Percentiles rank a stretch among this genome's conserved stretches.
These are phyloP conservation scores for Chimonanthus salicifolius DNA, from an alignment of 164 flowering plant genomes.

Conservation along the genomic window DNA sequence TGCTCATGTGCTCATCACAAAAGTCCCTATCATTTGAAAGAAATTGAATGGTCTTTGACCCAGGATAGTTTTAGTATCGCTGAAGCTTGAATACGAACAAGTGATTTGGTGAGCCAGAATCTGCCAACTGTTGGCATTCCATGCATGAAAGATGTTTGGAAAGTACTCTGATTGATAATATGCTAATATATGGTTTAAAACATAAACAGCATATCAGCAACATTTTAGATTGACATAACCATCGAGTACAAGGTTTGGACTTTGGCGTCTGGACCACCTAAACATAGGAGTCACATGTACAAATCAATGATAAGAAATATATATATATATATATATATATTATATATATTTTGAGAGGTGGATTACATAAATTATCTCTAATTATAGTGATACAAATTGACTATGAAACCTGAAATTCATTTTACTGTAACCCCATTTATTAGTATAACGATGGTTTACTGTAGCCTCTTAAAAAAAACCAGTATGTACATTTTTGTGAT, in stretches of 20 bases:
- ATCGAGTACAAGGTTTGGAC: background rate
- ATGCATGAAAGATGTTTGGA: background rate
- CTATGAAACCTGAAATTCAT: no score
- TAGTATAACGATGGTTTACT: no score
- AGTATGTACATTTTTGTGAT: no score
- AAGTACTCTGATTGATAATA: background rate
- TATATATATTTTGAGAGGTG: background rate
- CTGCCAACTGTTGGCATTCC: background rate
- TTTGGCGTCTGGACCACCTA: background rate
- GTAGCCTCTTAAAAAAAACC: no score
- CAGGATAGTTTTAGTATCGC: background rate
- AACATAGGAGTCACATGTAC: background rate
- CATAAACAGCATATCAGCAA: background rate
- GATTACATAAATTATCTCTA: background rate
- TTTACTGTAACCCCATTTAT: background rate
- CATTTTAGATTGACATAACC: background rate
- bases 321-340: no score
- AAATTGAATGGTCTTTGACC: background rate
- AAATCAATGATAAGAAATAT: background rate
- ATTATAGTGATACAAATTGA: no score
- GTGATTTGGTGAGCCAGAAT: background rate
- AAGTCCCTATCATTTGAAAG: background rate
- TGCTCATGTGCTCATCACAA: background rate
- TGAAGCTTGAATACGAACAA: background rate
- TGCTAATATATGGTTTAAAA: background rate